These are phyloP conservation scores for Hibiscus tridactylites DNA, from an alignment of 345 rosid genomes.

Conservation along the genomic window DNA sequence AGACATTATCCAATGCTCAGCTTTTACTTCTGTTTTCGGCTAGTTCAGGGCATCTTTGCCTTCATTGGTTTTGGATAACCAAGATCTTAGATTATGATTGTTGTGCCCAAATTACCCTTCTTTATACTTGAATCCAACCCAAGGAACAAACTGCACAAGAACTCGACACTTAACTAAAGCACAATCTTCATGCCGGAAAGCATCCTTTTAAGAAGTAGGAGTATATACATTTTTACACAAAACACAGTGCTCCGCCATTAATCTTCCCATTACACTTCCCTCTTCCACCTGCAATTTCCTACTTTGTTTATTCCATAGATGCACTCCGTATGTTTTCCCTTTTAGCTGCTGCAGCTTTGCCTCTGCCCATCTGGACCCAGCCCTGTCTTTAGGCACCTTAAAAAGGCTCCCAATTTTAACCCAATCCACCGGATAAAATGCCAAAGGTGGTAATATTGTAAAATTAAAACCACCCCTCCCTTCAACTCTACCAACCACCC, in stretches of 20 bases:
- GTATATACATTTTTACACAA: slow-evolving; percentile 29
- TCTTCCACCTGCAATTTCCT: slow-evolving; percentile 40
- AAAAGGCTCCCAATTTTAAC: slow-evolving; percentile 42
- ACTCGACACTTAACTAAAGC: no score
- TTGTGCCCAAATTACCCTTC: no score
- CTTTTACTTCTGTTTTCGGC: no score
- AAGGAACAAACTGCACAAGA: no score
- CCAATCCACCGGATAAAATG: slow-evolving; percentile 77
- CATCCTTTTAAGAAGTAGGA: slow-evolving; percentile 2
- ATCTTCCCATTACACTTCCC: slow-evolving; percentile 52
- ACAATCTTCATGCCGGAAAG: not conserved
- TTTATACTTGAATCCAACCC: no score
- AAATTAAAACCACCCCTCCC: slow-evolving; percentile 35
- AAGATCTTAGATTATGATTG: no score
- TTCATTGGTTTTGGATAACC: no score
- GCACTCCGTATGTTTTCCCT: slow-evolving; percentile 44
- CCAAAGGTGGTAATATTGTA: slow-evolving; percentile 47
- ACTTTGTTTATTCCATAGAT: slow-evolving; percentile 76
- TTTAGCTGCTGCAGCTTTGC: slow-evolving; percentile 49
- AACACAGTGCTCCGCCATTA: slow-evolving; percentile 45
- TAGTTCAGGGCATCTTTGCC: no score
- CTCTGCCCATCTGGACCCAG: slow-evolving; percentile 30
- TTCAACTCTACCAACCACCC: slow-evolving; percentile 40
- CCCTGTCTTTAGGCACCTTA: slow-evolving; percentile 31
- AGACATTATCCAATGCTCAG: no score